These are phyloP conservation scores for Limtongia smithiae DNA, from an alignment of 805 yeast species.

Conservation along the genomic window DNA sequence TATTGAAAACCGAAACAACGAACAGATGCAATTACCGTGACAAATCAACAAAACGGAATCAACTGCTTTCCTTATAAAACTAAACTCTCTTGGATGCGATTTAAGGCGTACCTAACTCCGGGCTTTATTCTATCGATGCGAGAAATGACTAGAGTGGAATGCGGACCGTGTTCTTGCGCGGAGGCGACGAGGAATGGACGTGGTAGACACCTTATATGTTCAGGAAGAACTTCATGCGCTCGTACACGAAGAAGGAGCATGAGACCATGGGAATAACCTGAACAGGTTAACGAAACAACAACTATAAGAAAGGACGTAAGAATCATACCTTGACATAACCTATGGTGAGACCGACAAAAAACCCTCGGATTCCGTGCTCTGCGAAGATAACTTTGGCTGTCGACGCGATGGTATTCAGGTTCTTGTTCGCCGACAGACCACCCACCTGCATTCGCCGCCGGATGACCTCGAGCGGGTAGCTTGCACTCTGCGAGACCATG, in stretches of 20 bases:
- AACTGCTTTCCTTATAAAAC: too few species aligned
- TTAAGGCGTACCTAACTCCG: too few species aligned
- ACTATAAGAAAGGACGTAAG: not conserved
- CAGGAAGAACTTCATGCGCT: constrained; percentile 67
- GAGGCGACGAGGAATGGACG: not conserved
- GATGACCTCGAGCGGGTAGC: constrained; percentile 93
- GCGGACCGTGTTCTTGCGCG: not conserved
- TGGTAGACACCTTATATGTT: constrained; percentile 47
- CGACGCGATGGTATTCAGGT: constrained; percentile 40
- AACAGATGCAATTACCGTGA: too few species aligned
- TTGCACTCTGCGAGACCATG: constrained; percentile 89
- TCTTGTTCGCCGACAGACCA: constrained; percentile 46
- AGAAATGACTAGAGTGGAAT: not conserved
- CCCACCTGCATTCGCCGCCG: constrained; percentile 96
- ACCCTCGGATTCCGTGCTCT: constrained; percentile 81
- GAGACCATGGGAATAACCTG: constrained; percentile 84
- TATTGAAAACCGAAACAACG: too few species aligned
- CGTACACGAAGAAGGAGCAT: constrained; percentile 92
- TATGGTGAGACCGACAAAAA: constrained; percentile 89
- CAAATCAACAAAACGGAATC: too few species aligned
- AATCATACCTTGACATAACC: constrained; percentile 79
- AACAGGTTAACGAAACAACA: not conserved
- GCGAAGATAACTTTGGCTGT: constrained; percentile 59
- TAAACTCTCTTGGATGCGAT: too few species aligned
- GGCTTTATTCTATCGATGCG: too few species aligned